These are phyloP conservation scores for Phytopythium sindhum DNA, from an alignment of 352 stramenopile genomes.

Conservation along the genomic window DNA sequence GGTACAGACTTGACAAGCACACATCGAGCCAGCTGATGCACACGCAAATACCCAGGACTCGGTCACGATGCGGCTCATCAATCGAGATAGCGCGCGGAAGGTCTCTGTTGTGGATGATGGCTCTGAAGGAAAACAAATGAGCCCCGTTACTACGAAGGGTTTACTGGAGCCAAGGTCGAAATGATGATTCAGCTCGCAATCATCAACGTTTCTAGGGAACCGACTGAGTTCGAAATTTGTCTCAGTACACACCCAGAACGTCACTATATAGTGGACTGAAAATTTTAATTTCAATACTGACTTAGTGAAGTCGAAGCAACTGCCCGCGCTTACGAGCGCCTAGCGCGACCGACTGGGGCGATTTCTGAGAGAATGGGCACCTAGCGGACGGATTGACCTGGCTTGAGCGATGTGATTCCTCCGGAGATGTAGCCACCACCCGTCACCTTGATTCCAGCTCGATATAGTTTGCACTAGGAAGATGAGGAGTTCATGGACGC, in stretches of 20 bases:
- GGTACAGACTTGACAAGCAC: no score
- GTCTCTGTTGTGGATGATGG: no score
- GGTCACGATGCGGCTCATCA: no score
- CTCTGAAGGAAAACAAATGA: no score
- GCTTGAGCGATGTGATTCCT: background rate
- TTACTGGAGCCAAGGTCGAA: no score
- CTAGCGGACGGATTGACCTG: background rate
- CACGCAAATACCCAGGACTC: no score
- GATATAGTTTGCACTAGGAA: background rate
- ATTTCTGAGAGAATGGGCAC: background rate
- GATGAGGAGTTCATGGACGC: background rate
- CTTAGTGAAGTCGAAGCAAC: background rate
- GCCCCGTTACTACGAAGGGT: no score
- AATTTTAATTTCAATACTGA: background rate
- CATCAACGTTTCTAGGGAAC: background rate
- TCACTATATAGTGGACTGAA: background rate
- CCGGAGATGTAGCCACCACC: background rate
- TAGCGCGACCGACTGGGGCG: background rate
- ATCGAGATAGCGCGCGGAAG: no score
- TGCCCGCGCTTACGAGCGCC: background rate
- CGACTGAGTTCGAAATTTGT: background rate
- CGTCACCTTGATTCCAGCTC: background rate
- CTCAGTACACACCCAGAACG: background rate
- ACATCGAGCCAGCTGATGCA: no score
- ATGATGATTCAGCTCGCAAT: background rate